Percentiles rank a stretch among this genome's conserved stretches.
phyloP scores from a whole-genome alignment of 2,329 filamentous ascomycete genomes.

The Laburnicola sp. region DNA sequence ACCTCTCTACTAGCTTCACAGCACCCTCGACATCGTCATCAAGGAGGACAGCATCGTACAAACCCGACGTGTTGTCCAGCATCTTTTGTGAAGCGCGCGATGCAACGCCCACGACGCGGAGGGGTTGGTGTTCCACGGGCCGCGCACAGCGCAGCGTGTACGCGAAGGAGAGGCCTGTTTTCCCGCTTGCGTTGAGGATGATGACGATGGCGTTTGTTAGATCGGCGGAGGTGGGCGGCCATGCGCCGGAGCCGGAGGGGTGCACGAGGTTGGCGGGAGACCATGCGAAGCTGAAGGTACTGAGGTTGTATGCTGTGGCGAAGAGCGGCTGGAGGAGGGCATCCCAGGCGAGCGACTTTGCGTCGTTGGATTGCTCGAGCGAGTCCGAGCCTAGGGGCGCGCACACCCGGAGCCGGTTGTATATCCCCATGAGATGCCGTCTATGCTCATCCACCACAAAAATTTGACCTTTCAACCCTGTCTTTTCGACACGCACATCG shows the following conservation, averaged over 20 bases:
- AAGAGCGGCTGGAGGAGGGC: conserved; percentile 22
- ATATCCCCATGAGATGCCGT: conserved; percentile 47
- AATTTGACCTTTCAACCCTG: conserved; percentile 36
- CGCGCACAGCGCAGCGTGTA: conserved; percentile 20
- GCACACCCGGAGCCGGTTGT: conserved; percentile 49
- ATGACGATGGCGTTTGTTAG: conserved; percentile 21
- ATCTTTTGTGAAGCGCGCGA: conserved; percentile 21
- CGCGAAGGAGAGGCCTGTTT: conserved; percentile 27
- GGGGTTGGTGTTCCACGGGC: conserved; percentile 24
- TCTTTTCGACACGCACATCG: conserved; percentile 43
- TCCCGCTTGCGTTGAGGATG: conserved; percentile 27
- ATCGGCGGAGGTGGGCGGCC: conserved; percentile 23
- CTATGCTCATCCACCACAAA: conserved; percentile 47
- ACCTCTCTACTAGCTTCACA: conserved; percentile 1
- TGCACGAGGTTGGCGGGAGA: conserved; percentile 17
- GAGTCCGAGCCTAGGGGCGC: conserved; percentile 13
- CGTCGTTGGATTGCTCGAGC: conserved; percentile 5
- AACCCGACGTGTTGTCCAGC: conserved; percentile 17
- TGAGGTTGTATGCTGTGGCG: conserved; percentile 25
- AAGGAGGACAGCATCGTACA: conserved; percentile 23
- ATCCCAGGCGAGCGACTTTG: conserved; percentile 24
- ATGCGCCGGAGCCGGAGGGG: conserved; percentile 19
- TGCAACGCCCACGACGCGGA: conserved; percentile 21
- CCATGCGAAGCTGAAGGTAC: conserved; percentile 23
- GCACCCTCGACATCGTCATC: conserved; percentile 17